Evolutionary conservation across 2,329 filamentous ascomycete genomes (phyloP).

Genomic region (Claviceps africana): DNA sequence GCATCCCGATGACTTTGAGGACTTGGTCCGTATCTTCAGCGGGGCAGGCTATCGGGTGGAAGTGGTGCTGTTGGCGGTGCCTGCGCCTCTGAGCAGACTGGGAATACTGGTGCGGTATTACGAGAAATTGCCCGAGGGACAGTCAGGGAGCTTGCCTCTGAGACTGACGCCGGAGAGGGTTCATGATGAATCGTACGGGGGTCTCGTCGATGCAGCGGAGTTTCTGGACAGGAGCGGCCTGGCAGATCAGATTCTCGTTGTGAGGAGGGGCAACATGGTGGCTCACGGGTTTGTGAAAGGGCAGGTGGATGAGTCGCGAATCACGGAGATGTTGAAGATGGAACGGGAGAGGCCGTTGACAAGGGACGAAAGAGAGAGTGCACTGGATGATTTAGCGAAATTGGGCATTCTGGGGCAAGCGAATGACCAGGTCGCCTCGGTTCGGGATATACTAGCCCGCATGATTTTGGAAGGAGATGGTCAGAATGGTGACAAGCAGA

Average conservation of each 20-base stretch:
- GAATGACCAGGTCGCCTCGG: conserved; percentile 11
- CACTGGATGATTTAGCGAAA: conserved; percentile 13
- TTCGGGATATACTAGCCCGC: conserved; percentile 14
- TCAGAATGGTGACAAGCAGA: background rate
- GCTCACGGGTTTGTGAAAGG: conserved; percentile 13
- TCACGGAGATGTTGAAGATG: conserved; percentile 11
- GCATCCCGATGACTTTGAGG: conserved; percentile 26
- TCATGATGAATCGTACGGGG: conserved; percentile 32
- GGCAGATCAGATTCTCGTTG: conserved; percentile 24
- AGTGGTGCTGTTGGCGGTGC: conserved; percentile 29
- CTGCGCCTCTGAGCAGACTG: conserved; percentile 25
- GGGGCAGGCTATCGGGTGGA: conserved; percentile 22
- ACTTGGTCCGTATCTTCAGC: conserved; percentile 22
- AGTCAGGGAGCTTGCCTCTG: conserved; percentile 20
- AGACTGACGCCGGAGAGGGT: conserved; percentile 28
- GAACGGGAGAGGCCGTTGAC: conserved; percentile 18
- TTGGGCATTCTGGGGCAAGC: conserved; percentile 12
- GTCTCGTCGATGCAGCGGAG: conserved; percentile 22
- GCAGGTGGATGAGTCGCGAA: conserved; percentile 1
- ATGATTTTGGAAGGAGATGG: conserved; percentile 7
- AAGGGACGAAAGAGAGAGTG: conserved; percentile 11
- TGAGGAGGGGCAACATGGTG: conserved; percentile 25
- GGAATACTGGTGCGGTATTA: conserved; percentile 29
- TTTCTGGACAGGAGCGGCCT: conserved; percentile 21
- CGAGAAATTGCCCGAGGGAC: conserved; percentile 20